A percentile compares a stretch with the other conserved stretches of the same genome.
Conservation (phyloP, 306 rosid genomes). For the Chamaecrista fasciculata region DNA sequence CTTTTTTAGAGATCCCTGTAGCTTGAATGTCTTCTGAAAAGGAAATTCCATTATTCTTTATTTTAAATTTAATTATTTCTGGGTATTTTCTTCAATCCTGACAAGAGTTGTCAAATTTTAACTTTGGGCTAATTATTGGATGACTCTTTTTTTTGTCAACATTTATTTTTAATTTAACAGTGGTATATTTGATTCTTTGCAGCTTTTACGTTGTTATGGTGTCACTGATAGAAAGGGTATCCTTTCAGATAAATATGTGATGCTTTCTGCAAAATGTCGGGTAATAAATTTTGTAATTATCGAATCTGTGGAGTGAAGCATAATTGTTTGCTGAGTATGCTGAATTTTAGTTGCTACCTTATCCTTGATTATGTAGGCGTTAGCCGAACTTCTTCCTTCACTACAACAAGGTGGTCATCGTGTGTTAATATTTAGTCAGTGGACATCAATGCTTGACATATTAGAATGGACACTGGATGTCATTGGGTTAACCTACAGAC, state of each 20-base stretch:
- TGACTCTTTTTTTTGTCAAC: background rate
- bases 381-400: constrained; percentile 75
- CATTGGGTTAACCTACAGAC: constrained; percentile 80
- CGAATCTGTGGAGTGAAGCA: constrained; percentile 2
- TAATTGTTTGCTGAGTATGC: constrained; percentile 24
- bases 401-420: constrained; percentile 79
- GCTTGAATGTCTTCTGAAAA: background rate
- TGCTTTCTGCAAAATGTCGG: constrained; percentile 92
- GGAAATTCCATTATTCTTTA: background rate
- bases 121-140: background rate
- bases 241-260: constrained; percentile 66
- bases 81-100: background rate
- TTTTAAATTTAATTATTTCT: background rate
- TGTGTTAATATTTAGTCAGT: constrained; percentile 86
- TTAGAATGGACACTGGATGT: constrained; percentile 97
- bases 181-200: constrained; percentile 29
- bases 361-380: constrained; percentile 57
- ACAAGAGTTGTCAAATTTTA: background rate
- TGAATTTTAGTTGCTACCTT: constrained; percentile 34
- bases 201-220: constrained; percentile 71
- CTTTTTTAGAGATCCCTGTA: background rate
- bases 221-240: constrained; percentile 69
- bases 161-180: background rate
- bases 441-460: constrained; percentile 99
- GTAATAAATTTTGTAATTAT: constrained; percentile 36